A percentile compares a stretch with the other conserved stretches of the same genome.
Conservation (phyloP, 768 basidiomycete species). For the Pleurotus sapidus region DNA sequence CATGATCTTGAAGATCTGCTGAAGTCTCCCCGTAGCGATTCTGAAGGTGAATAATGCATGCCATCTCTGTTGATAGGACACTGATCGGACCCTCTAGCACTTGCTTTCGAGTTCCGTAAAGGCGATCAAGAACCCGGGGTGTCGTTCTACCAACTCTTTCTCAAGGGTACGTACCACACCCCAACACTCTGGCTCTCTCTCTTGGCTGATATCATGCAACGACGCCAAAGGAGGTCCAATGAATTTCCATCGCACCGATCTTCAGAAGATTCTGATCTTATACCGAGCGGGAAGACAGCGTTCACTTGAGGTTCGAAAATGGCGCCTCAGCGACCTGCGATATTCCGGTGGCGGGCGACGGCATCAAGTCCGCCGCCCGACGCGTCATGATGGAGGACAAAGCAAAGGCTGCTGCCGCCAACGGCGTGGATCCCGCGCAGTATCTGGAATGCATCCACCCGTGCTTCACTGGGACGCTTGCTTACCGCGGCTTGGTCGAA, state of each 20-base stretch:
- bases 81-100: too few species aligned
- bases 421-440: not conserved
- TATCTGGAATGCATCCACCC: conserved; percentile 25
- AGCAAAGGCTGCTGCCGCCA: conserved; percentile 17
- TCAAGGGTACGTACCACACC: too few species aligned
- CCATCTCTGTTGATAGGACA: too few species aligned
- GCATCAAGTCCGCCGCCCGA: conserved; percentile 25
- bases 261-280: conserved; percentile 42
- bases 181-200: too few species aligned
- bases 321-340: conserved; percentile 25
- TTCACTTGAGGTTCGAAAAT: conserved; percentile 21
- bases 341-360: conserved; percentile 38
- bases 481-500: conserved; percentile 32
- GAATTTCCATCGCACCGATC: conserved; percentile 39
- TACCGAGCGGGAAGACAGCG: conserved; percentile 12
- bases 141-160: conserved; percentile 20
- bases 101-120: conserved; percentile 26
- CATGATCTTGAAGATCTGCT: not conserved
- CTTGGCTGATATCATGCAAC: too few species aligned
- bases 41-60: too few species aligned
- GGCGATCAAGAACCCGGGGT: conserved; percentile 29
- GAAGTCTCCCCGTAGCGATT: not conserved
- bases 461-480: conserved; percentile 29
- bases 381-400: conserved; percentile 12
- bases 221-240: conserved; percentile 24